Conservation (phyloP, 768 basidiomycete species). For the Phaeotremella skinneri region DNA sequence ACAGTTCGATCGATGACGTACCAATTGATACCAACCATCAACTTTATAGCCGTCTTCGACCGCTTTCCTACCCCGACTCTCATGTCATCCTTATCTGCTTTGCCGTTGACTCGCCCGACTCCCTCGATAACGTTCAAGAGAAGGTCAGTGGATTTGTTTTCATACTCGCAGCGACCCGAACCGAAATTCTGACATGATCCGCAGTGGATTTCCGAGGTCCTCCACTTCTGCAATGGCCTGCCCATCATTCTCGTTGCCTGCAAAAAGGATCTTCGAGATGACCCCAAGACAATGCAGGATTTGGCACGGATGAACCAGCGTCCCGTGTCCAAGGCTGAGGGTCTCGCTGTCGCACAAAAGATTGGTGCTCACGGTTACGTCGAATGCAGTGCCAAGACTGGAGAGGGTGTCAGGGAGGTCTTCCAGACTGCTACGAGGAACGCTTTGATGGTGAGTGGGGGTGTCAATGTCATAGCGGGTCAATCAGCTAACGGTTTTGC, state of each 20-base stretch:
- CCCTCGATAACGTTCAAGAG: slow-evolving; percentile 99
- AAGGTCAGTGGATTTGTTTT: slow-evolving; percentile 64
- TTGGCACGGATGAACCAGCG: slow-evolving; percentile 89
- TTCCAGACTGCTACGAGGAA: slow-evolving; percentile 97
- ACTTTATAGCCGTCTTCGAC: slow-evolving; percentile 68
- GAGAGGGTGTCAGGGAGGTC: slow-evolving; percentile 95
- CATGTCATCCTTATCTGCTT: slow-evolving; percentile 99
- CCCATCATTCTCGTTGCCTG: slow-evolving; percentile 97
- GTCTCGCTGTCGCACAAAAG: slow-evolving; percentile 91
- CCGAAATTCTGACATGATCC: slow-evolving; percentile 1
- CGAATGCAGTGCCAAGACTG: slow-evolving; percentile 93
- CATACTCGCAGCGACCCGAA: neutral
- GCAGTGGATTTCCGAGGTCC: slow-evolving; percentile 98
- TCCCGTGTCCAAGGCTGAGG: slow-evolving; percentile 70
- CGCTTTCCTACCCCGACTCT: slow-evolving; percentile 97
- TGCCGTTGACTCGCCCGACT: slow-evolving; percentile 95
- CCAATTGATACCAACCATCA: neutral
- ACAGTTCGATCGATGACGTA: too few species aligned
- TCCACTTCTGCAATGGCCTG: slow-evolving; percentile 91
- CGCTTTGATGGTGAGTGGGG: slow-evolving; percentile 59
- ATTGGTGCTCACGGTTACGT: slow-evolving; percentile 95
- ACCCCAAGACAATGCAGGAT: slow-evolving; percentile 88
- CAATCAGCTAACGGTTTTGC: neutral
- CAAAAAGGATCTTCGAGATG: slow-evolving; percentile 97
- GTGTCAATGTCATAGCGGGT: neutral